A percentile compares a stretch with the other conserved stretches of the same genome.
Conservation (phyloP, 441 rosid species). For the Manihot esculenta region DNA sequence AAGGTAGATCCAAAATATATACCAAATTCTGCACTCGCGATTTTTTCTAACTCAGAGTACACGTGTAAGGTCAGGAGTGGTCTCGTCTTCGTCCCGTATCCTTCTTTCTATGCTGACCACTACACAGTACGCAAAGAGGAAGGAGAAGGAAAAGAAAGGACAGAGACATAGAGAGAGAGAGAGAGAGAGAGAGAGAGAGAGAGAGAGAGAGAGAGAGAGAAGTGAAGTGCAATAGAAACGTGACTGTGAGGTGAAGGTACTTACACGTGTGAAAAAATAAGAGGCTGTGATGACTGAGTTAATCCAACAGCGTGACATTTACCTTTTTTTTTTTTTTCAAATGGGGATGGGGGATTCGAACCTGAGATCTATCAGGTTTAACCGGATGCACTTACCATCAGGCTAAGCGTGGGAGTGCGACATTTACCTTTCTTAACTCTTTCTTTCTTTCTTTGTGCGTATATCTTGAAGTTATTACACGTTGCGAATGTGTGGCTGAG, state of each 20-base stretch:
- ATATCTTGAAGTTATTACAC: background rate
- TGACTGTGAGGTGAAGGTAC: conserved; percentile 13
- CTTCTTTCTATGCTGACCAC: conserved; percentile 10
- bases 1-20: conserved; percentile 40
- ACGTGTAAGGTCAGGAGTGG: conserved; percentile 19
- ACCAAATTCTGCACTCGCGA: background rate
- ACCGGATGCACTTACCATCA: no score
- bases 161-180: background rate
- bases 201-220: no score
- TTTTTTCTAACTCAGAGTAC: background rate
- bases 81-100: background rate
- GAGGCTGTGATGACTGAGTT: background rate
- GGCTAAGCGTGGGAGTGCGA: no score
- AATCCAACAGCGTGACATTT: conserved; percentile 8
- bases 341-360: no score
- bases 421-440: no score
- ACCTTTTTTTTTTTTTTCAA: background rate
- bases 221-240: background rate
- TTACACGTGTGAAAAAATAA: conserved; percentile 14
- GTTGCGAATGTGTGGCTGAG: background rate
- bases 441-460: no score
- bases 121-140: background rate
- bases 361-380: no score
- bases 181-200: background rate
- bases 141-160: no score